These are phyloP conservation scores for Byssochlamys sp. DNA, from an alignment of 2,329 filamentous ascomycete species.

Conservation along the genomic window DNA sequence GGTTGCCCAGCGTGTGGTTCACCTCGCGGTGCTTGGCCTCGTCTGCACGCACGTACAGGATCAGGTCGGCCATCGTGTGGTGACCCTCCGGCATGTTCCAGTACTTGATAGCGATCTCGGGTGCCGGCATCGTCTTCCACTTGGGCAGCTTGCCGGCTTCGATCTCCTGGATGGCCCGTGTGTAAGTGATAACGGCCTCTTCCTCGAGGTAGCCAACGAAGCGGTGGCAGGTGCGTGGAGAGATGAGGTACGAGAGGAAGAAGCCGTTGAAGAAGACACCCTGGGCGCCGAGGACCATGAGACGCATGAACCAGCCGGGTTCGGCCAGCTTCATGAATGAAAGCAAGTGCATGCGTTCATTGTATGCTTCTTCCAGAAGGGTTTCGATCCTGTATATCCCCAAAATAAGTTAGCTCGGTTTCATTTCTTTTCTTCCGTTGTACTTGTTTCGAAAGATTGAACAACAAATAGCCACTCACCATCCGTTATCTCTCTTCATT, in stretches of 20 bases:
- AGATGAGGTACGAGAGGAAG: constrained; percentile 79
- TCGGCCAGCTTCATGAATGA: constrained; percentile 88
- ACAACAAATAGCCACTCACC: constrained; percentile 33
- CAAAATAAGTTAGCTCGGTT: neutral
- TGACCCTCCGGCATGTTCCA: constrained; percentile 86
- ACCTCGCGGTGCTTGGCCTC: constrained; percentile 87
- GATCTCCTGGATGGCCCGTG: constrained; percentile 74
- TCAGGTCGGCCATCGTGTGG: constrained; percentile 72
- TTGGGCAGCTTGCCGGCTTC: constrained; percentile 73
- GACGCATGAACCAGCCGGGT: constrained; percentile 78
- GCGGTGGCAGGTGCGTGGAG: constrained; percentile 78
- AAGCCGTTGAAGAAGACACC: constrained; percentile 94
- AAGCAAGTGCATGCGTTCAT: constrained; percentile 85
- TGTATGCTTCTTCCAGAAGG: constrained; percentile 78
- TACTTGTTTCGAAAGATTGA: neutral
- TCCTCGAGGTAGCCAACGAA: constrained; percentile 97
- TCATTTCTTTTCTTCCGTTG: neutral
- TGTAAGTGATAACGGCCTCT: constrained; percentile 93
- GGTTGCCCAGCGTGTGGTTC: constrained; percentile 86
- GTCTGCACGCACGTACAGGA: constrained; percentile 82
- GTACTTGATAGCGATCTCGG: constrained; percentile 81
- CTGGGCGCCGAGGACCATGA: constrained; percentile 84
- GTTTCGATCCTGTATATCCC: constrained; percentile 64
- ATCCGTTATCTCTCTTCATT: constrained; percentile 89
- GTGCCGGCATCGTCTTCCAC: constrained; percentile 70